Percentiles rank a stretch among this genome's conserved stretches.
These are phyloP conservation scores for Aspergillus persii DNA, from an alignment of 2,329 filamentous ascomycete species.

Conservation along the genomic window DNA sequence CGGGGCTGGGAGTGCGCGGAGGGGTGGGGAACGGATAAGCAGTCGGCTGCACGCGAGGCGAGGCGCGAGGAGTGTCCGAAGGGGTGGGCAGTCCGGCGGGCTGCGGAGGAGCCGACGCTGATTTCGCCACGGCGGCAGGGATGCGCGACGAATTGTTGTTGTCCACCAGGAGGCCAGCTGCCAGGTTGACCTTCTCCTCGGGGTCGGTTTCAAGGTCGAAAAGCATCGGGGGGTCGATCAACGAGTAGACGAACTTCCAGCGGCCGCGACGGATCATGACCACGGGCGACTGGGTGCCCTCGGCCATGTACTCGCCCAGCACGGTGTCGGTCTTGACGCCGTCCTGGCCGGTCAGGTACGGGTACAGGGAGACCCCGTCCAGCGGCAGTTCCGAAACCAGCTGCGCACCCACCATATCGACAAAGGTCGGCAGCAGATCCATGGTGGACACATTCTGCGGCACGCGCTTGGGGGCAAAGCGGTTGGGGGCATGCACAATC, in stretches of 20 bases:
- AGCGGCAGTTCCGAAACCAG: conserved; percentile 72
- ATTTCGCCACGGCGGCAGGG: conserved; percentile 40
- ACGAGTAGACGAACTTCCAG: conserved; percentile 90
- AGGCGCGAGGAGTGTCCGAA: conserved; percentile 28
- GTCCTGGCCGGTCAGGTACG: conserved; percentile 65
- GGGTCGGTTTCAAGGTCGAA: conserved; percentile 78
- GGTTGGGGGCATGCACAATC: conserved; percentile 75
- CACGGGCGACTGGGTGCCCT: conserved; percentile 82
- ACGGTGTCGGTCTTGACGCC: conserved; percentile 69
- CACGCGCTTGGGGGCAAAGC: conserved; percentile 73
- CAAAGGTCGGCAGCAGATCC: conserved; percentile 84
- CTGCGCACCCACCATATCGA: conserved; percentile 73
- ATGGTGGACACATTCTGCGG: conserved; percentile 84
- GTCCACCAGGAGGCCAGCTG: conserved; percentile 27
- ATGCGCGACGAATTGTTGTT: conserved; percentile 30
- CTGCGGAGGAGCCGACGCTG: conserved; percentile 23
- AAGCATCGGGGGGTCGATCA: conserved; percentile 78
- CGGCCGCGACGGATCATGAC: conserved; percentile 90
- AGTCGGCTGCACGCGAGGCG: conserved; percentile 23
- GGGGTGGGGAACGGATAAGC: conserved; percentile 37
- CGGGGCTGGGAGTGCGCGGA: conserved; percentile 40
- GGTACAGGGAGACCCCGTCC: conserved; percentile 77
- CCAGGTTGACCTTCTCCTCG: conserved; percentile 71
- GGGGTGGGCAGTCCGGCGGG: conserved; percentile 32
- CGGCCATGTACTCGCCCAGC: conserved; percentile 93